Evolutionary conservation across 1,284 basidiomycete species (phyloP), one percentile per base, ranked within the genome.

Genomic region (Cutaneotrichosporon daszewskae): DNA sequence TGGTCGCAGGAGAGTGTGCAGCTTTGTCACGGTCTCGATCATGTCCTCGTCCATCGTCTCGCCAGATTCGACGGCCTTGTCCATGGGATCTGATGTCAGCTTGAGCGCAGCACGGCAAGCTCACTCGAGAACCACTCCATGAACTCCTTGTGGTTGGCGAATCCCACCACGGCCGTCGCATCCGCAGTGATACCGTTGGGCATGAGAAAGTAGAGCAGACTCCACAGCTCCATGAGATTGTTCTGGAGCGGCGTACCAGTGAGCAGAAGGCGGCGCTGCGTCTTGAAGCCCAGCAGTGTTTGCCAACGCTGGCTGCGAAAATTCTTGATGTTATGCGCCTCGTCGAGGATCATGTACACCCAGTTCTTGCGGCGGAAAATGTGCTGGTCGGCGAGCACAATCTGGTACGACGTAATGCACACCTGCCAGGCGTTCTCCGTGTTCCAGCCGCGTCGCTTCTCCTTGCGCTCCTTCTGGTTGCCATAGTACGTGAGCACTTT

Each of bases 321-420:
- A 72, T 96, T 97, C 74, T 96, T 96, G 81, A 97, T 95, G 81
- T 96, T 94, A 64, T 97, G 91, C 8, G 91, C 92, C 72, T 96
- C 92, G 68, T 95, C 91, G 11, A 96, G 79, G 52, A 96, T 83
- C 82, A 96, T 87, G 64, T 96, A 96, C 64, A 90, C 88, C 92
- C 92, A 96, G 36, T 82, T 77, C 71, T 94, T 95, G 41, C 92
- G 83, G 58, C 91, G 89, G 75, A 97, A 92, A 37, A 95, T 87
- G 66, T 89, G 84, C 53, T 89, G 85, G 66, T 97, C 92, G 37
- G 87, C 83, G 53, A 89, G 84, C 24, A 90, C 88, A 29, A 97
- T 81, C 24, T 90, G 87, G 67, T 97, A 97, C 22, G 87, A 90
- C 0, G 92, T 97, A 64, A 97, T 85, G 73, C 90, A 94, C 37